phyloP scores from a whole-genome alignment of 169 alveolate genomes.

The Sarcocystis neurona region DNA sequence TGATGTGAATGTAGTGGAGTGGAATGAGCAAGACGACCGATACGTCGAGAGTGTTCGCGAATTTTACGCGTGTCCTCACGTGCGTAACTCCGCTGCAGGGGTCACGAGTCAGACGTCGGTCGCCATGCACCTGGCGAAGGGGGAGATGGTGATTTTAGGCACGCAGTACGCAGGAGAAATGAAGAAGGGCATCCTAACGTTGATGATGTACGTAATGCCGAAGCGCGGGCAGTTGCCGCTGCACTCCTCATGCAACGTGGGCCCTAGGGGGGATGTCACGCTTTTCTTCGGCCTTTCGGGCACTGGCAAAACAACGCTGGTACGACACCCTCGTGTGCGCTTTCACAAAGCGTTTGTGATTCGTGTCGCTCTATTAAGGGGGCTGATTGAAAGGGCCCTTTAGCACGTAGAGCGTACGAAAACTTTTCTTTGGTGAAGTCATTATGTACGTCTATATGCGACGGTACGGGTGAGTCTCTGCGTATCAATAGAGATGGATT shows the following conservation, averaged over 20 bases:
- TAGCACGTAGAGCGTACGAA: too few relatives aligned
- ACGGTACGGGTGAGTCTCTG: too few relatives aligned
- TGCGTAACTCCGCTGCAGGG: constrained; percentile 66
- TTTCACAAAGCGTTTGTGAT: too few relatives aligned
- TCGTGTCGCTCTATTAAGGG: too few relatives aligned
- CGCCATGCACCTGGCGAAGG: constrained; percentile 84
- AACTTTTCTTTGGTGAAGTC: too few relatives aligned
- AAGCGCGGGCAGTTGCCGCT: constrained; percentile 89
- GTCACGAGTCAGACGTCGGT: constrained; percentile 91
- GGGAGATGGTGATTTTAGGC: constrained; percentile 94
- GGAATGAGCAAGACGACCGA: too few relatives aligned
- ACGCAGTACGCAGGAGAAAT: constrained; percentile 97
- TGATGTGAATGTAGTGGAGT: too few relatives aligned
- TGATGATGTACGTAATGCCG: constrained; percentile 93
- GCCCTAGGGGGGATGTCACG: constrained; percentile 90
- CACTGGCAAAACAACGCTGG: constrained; percentile 96
- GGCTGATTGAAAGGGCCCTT: too few relatives aligned
- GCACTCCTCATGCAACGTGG: constrained; percentile 96
- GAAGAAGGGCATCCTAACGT: constrained; percentile 94
- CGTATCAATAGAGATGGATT: too few relatives aligned
- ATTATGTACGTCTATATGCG: too few relatives aligned
- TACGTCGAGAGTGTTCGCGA: too few relatives aligned
- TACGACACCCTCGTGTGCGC: too few relatives aligned
- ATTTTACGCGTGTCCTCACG: not conserved
- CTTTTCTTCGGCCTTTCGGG: constrained; percentile 97